A percentile compares a stretch with the other conserved stretches of the same genome.
phyloP scores from a whole-genome alignment of 1,284 basidiomycete species.

The Ganoderma boninense region DNA sequence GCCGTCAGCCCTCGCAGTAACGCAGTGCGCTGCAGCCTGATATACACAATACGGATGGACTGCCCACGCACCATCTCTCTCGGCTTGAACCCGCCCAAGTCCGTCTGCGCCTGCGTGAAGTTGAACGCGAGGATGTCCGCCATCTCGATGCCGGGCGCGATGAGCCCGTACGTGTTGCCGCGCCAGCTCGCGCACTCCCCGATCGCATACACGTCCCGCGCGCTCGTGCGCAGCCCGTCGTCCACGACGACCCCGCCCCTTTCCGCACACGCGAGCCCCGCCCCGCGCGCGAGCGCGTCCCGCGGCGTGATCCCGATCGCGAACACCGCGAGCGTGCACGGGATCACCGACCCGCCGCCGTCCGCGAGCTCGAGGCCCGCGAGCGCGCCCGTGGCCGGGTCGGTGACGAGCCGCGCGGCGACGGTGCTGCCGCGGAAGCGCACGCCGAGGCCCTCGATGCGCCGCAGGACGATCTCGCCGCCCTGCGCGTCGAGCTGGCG shows the following conservation, averaged over 20 bases:
- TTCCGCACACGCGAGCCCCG: slow-evolving; percentile 57
- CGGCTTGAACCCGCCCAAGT: slow-evolving; percentile 53
- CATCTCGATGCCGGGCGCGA: slow-evolving; percentile 81
- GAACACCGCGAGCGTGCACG: slow-evolving; percentile 65
- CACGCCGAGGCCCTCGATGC: slow-evolving; percentile 75
- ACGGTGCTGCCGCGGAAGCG: slow-evolving; percentile 63
- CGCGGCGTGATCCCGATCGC: slow-evolving; percentile 77
- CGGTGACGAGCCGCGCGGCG: slow-evolving; percentile 49
- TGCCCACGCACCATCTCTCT: slow-evolving; percentile 53
- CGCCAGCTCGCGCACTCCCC: slow-evolving; percentile 81
- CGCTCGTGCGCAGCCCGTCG: slow-evolving; percentile 65
- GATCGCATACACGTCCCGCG: slow-evolving; percentile 72
- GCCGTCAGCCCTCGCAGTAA: neutral
- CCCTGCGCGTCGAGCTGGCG: slow-evolving; percentile 78
- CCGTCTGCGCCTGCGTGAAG: slow-evolving; percentile 61
- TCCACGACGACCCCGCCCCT: slow-evolving; percentile 66
- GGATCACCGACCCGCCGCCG: slow-evolving; percentile 45
- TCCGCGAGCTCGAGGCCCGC: slow-evolving; percentile 59
- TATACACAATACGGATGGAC: neutral
- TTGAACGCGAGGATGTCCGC: slow-evolving; percentile 82
- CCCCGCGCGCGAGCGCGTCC: slow-evolving; percentile 67
- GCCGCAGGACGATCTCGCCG: slow-evolving; percentile 72
- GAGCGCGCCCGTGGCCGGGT: slow-evolving; percentile 42
- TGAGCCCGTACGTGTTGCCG: slow-evolving; percentile 73
- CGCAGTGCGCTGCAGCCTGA: too few species aligned